Evolutionary conservation across 2,329 filamentous ascomycete genomes (phyloP).

Genomic region (Sclerotinia nivalis): DNA sequence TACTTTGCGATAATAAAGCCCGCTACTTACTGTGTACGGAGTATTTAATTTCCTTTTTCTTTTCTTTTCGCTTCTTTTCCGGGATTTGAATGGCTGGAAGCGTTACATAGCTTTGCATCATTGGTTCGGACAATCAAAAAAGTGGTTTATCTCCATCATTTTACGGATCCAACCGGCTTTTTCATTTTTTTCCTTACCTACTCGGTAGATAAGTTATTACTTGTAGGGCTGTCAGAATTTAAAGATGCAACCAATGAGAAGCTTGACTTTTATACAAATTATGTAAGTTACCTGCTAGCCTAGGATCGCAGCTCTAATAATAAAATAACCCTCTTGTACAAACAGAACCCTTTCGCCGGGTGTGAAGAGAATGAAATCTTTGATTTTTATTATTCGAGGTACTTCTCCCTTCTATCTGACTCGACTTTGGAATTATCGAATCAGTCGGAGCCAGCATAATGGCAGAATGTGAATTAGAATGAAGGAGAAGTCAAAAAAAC

Average conservation of each 20-base stretch:
- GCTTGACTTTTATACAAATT: neutral
- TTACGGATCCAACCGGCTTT: neutral
- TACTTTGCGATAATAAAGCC: neutral
- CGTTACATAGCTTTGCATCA: neutral
- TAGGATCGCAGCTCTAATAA: too few relatives aligned
- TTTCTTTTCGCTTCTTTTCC: neutral
- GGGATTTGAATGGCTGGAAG: constrained; percentile 14
- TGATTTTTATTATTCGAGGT: neutral
- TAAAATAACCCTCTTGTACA: neutral
- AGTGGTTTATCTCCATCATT: neutral
- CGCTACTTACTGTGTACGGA: neutral
- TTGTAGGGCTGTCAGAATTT: constrained; percentile 9
- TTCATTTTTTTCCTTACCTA: neutral
- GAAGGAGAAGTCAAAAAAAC: too few relatives aligned
- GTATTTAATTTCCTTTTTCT: constrained; percentile 6
- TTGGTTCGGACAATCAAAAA: neutral
- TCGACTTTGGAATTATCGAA: neutral
- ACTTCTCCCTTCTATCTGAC: neutral
- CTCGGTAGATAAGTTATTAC: too few relatives aligned
- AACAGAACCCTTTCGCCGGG: neutral
- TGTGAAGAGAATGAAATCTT: neutral
- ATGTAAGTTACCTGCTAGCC: neutral
- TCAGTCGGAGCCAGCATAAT: neutral
- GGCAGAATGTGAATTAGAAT: too few relatives aligned
- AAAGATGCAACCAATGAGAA: neutral